Percentiles rank a stretch among this genome's conserved stretches.
These are phyloP conservation scores for Amauroascus niger DNA, from an alignment of 2,329 filamentous ascomycete species.

Conservation along the genomic window DNA sequence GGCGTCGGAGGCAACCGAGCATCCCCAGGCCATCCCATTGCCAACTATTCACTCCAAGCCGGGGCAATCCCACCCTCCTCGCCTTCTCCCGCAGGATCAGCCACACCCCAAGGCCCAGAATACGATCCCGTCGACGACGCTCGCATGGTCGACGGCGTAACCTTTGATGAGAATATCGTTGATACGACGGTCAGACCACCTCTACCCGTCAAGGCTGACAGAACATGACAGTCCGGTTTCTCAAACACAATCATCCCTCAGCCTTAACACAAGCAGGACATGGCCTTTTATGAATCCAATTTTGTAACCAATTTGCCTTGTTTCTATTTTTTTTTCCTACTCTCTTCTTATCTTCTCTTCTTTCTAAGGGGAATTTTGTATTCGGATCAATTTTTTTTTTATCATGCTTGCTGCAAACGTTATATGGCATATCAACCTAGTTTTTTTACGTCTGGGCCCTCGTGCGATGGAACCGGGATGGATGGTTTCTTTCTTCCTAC, in stretches of 20 bases:
- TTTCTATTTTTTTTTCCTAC: neutral
- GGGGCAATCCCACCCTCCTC: constrained; percentile 27
- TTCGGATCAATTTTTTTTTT: neutral
- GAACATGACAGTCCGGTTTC: neutral
- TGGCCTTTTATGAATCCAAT: neutral
- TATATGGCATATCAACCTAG: too few species aligned
- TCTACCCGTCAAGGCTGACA: constrained; percentile 34
- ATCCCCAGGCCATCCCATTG: constrained; percentile 20
- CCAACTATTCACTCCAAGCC: constrained; percentile 21
- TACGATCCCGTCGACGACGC: constrained; percentile 25
- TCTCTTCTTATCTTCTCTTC: neutral
- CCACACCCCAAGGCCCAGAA: constrained; percentile 22
- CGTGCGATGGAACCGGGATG: neutral
- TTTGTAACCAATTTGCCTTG: neutral
- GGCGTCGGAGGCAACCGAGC: constrained; percentile 28
- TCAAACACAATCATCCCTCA: neutral
- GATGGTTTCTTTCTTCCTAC: too few species aligned
- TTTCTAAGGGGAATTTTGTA: too few species aligned
- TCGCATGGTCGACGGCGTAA: constrained; percentile 38
- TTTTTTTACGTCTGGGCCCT: neutral
- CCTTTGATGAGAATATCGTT: constrained; percentile 52
- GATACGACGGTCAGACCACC: constrained; percentile 56
- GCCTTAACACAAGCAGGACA: neutral
- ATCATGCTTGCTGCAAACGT: too few species aligned
- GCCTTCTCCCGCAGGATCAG: constrained; percentile 29